Evolutionary conservation across 805 yeast species (phyloP), one percentile per base, ranked within the genome.

Genomic region (Candida silvicultrix): DNA sequence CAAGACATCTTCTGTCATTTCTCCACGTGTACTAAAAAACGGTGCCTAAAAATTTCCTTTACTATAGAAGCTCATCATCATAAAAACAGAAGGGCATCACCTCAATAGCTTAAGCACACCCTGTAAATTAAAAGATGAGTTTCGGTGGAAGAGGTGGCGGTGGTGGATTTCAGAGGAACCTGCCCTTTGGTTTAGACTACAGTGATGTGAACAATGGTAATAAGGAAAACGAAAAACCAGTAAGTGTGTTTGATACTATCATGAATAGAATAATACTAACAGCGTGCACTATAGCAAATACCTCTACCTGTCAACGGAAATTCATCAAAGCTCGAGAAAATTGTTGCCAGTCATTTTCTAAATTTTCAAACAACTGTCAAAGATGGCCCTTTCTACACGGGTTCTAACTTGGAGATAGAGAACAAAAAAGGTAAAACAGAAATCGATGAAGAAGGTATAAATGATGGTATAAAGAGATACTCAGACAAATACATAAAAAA

Each of bases 391-490:
- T 84, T 85, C 49, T 81, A 69, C 55, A 76, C 89, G 0, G 89
- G 89, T 0, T 64, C 77, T 2, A 60, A 73, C 21, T 47, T 66
- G 6, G 66, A 68, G 29, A 57, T 61, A 18, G 64, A 54, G 11
- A 47, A 54, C 6, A 55, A 47, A 38, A 61, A 63, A 40, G 45
- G 45, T 18, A 60, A 60, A 37, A 45, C 49, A n/a, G 55, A 60
- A 25, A 56, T 64, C 34, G 62, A 68, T 31, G 74, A 58, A 38
- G 69, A 70, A 45, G 74, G 73, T 18, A 53, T 71, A 2, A 71
- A 72, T 45, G 96, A 87, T 60, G 89, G 92, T 2, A 75, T 90
- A 38, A 78, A 82, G 59, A 74, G 97, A 56, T 88, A 88, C 60
- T 80, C 95, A 2, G 97, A 90, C 63, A 74, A 73, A 60, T 90